phyloP scores from a whole-genome alignment of 2,329 filamentous ascomycete species.

The Paecilomyces sp. region DNA sequence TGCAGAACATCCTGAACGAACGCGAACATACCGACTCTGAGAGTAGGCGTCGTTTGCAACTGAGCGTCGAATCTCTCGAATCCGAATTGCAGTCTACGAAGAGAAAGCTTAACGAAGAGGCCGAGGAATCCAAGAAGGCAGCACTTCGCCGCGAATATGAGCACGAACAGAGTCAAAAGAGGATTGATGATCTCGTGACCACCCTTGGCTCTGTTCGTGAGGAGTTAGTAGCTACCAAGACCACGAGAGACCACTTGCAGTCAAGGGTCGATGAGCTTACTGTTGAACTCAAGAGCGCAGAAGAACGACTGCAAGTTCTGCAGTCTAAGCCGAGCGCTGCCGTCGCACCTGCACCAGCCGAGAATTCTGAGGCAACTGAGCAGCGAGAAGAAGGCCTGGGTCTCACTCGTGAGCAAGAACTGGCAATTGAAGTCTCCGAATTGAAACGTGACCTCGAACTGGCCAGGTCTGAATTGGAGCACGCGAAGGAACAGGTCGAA shows the following conservation, averaged over 20 bases:
- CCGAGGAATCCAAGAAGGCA: constrained; percentile 77
- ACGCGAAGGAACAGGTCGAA: constrained; percentile 71
- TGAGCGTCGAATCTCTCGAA: constrained; percentile 71
- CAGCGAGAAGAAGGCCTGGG: constrained; percentile 48
- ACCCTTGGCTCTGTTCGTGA: constrained; percentile 76
- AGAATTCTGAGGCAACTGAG: constrained; percentile 36
- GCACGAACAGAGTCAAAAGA: constrained; percentile 75
- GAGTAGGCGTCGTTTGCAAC: constrained; percentile 69
- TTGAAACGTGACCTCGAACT: constrained; percentile 82
- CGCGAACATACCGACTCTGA: constrained; percentile 80
- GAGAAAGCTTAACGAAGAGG: constrained; percentile 73
- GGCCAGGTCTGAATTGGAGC: constrained; percentile 70
- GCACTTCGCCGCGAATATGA: constrained; percentile 85
- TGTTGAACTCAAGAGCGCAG: constrained; percentile 78
- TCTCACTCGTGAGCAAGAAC: constrained; percentile 64
- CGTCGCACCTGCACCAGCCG: constrained; percentile 44
- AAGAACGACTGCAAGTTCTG: constrained; percentile 76
- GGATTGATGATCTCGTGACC: constrained; percentile 83
- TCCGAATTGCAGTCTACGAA: constrained; percentile 70
- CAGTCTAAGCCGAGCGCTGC: constrained; percentile 70
- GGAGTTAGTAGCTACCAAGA: constrained; percentile 79
- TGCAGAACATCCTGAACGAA: constrained; percentile 88
- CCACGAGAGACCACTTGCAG: constrained; percentile 81
- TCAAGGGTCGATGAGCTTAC: constrained; percentile 80
- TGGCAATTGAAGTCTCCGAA: constrained; percentile 76